Conservation (phyloP, 164 flowering plant genomes). For the Paratinospora sagittata region DNA sequence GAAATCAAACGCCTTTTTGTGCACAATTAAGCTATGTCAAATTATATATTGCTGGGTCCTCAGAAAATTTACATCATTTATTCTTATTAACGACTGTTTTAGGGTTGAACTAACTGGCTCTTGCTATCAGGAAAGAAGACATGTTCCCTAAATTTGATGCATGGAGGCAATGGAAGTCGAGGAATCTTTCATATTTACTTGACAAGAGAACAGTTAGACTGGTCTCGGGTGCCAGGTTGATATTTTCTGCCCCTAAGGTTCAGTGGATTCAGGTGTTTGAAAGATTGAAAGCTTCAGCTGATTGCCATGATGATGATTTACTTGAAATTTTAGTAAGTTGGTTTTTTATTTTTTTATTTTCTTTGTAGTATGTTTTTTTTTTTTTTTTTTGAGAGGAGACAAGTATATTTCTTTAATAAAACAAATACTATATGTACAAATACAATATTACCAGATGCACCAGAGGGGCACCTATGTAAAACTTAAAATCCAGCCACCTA, state of each 20-base stretch:
- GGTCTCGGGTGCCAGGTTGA: slow-evolving; percentile 73
- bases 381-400: too few relatives aligned
- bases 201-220: slow-evolving; percentile 61
- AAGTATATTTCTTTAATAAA: too few relatives aligned
- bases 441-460: too few relatives aligned
- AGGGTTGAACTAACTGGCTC: neutral
- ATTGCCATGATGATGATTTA: slow-evolving; percentile 21
- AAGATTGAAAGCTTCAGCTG: slow-evolving; percentile 32
- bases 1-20: neutral
- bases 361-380: neutral
- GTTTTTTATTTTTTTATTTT: slow-evolving; percentile 1
- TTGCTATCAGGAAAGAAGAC: slow-evolving; percentile 37
- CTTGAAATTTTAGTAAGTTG: slow-evolving; percentile 55
- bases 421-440: too few relatives aligned
- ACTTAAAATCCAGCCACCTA: too few relatives aligned
- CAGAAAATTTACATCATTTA: slow-evolving; percentile 1
- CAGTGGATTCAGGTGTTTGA: slow-evolving; percentile 59
- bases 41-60: neutral
- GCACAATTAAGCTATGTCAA: neutral
- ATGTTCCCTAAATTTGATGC: slow-evolving; percentile 27
- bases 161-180: slow-evolving; percentile 61
- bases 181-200: slow-evolving; percentile 53
- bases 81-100: neutral
- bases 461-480: too few relatives aligned
- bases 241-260: slow-evolving; percentile 59